Percentiles rank a stretch among this genome's conserved stretches.
These are phyloP conservation scores for Xylariaceae sp. DNA, from an alignment of 2,329 filamentous ascomycete species.

Conservation along the genomic window DNA sequence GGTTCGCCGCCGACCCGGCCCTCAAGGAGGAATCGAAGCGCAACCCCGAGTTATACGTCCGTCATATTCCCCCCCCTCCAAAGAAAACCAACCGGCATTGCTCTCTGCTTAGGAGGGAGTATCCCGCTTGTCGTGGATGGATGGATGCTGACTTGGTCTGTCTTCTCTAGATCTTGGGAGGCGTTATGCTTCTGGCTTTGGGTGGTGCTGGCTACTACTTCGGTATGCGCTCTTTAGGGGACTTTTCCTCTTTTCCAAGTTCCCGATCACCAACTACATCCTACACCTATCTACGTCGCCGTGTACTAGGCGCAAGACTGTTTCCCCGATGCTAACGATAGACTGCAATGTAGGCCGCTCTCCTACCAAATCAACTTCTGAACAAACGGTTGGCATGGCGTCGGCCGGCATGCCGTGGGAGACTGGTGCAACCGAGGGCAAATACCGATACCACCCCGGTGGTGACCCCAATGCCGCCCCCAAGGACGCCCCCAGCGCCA, in stretches of 20 bases:
- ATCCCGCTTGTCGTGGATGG: neutral
- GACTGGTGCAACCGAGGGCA: constrained; percentile 63
- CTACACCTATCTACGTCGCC: neutral
- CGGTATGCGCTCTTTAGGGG: constrained; percentile 52
- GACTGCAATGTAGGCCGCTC: constrained; percentile 64
- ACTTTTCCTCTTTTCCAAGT: constrained; percentile 8
- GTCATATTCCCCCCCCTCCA: constrained; percentile 35
- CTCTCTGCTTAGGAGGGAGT: neutral
- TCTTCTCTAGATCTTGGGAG: constrained; percentile 74
- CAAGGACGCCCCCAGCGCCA: constrained; percentile 89
- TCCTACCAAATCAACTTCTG: constrained; percentile 83
- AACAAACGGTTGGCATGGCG: constrained; percentile 74
- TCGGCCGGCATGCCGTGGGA: constrained; percentile 91
- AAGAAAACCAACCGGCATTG: neutral
- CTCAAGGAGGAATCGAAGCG: constrained; percentile 63
- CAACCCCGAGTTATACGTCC: constrained; percentile 52
- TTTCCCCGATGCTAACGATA: neutral
- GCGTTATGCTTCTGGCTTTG: constrained; percentile 87
- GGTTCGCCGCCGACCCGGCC: constrained; percentile 46
- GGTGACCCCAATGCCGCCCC: constrained; percentile 75
- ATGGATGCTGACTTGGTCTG: constrained; percentile 23
- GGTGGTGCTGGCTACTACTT: constrained; percentile 90
- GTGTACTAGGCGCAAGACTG: neutral
- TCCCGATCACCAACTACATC: neutral
- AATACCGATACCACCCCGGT: constrained; percentile 81